Conservation (phyloP, 306 rosid genomes). For the Astragalus membranaceus region DNA sequence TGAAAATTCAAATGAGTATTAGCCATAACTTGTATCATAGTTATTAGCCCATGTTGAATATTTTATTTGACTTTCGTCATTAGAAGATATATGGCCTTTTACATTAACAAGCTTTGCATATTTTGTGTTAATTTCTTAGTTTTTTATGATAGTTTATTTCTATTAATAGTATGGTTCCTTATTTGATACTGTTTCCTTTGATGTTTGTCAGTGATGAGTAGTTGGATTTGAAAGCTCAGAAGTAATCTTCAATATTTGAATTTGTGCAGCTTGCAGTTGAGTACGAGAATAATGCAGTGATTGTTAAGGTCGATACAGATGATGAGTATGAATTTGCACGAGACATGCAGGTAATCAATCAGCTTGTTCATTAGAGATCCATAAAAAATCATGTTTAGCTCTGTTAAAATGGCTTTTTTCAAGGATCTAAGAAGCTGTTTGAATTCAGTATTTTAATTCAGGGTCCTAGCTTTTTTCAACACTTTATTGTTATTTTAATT, state of each 20-base stretch:
- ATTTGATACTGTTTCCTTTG: neutral
- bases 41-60: too few relatives aligned
- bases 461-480: too few relatives aligned
- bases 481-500: too few relatives aligned
- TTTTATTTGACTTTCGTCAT: constrained; percentile 2
- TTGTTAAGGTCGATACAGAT: constrained; percentile 89
- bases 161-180: too few relatives aligned
- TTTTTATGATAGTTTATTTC: neutral
- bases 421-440: too few relatives aligned
- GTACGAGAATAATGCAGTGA: constrained; percentile 50
- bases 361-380: constrained; percentile 6
- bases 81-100: neutral
- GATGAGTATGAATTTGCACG: constrained; percentile 81
- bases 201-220: too few relatives aligned
- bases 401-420: neutral
- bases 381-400: neutral
- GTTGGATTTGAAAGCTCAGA: constrained; percentile 2
- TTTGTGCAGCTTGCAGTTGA: constrained; percentile 85
- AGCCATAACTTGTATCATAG: neutral
- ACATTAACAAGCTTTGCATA: neutral
- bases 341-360: constrained; percentile 89
- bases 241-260: constrained; percentile 1
- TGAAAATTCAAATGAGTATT: neutral
- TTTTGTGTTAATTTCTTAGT: neutral
- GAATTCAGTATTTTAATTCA: too few relatives aligned